Percentiles rank a stretch among this genome's conserved stretches.
Conservation (phyloP, 768 basidiomycete species). For the Leccinum rimulosum region DNA sequence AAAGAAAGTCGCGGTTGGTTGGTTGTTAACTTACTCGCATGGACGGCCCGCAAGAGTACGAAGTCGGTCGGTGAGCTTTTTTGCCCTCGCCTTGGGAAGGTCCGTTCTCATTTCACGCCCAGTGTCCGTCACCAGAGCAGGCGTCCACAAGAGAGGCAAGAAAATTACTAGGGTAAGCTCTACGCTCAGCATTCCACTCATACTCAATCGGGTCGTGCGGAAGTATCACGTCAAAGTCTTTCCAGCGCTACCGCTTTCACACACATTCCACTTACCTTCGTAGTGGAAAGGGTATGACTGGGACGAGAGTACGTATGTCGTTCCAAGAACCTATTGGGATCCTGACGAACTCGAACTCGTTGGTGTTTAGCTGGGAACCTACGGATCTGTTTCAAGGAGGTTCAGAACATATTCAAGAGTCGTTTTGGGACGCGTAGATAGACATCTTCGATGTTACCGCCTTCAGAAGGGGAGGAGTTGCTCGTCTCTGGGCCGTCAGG, state of each 20-base stretch:
- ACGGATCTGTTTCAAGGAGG: conserved; percentile 51
- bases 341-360: conserved; percentile 4
- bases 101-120: conserved; percentile 3
- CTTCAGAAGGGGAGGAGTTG: conserved; percentile 57
- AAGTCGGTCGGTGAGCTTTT: conserved; percentile 54
- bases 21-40: conserved; percentile 23
- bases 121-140: conserved; percentile 57
- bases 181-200: conserved; percentile 4
- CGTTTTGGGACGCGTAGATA: conserved; percentile 38
- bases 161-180: conserved; percentile 50
- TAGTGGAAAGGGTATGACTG: conserved; percentile 63
- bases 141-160: conserved; percentile 44
- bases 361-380: conserved; percentile 61
- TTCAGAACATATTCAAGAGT: conserved; percentile 49
- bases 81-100: not conserved
- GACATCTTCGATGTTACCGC: conserved; percentile 46
- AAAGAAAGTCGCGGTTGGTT: not conserved
- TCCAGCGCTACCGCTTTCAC: conserved; percentile 1
- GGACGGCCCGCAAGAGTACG: conserved; percentile 51
- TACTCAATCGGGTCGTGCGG: conserved; percentile 33
- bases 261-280: conserved; percentile 2
- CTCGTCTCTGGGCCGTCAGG: conserved; percentile 60
- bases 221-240: conserved; percentile 59
- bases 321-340: not conserved
- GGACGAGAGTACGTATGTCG: conserved; percentile 57